phyloP scores from a whole-genome alignment of 2,329 filamentous ascomycete genomes.

The Penicillium sp. region DNA sequence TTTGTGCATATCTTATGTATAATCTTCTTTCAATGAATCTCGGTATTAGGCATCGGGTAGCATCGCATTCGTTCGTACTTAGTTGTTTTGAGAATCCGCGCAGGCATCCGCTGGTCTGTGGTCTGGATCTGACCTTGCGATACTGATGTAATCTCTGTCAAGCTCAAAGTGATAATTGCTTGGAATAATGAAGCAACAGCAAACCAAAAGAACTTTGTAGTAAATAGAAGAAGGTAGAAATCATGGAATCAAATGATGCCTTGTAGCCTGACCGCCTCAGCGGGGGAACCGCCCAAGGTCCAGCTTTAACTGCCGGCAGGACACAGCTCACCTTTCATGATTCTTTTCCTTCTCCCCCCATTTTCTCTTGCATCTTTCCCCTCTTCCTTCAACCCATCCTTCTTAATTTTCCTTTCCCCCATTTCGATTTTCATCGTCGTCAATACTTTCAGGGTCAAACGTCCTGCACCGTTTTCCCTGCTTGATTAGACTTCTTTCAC shows the following conservation, averaged over 20 bases:
- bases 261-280: conserved; percentile 22
- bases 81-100: neutral
- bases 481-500: conserved; percentile 23
- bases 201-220: neutral
- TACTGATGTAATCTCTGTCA: neutral
- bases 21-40: neutral
- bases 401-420: conserved; percentile 7
- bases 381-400: conserved; percentile 11
- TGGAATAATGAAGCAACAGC: neutral
- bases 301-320: conserved; percentile 17
- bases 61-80: neutral
- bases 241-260: conserved; percentile 2
- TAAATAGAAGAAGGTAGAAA: neutral
- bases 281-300: conserved; percentile 14
- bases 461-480: conserved; percentile 47
- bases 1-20: neutral
- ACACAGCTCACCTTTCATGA: conserved; percentile 24
- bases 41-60: neutral
- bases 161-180: neutral
- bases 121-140: neutral
- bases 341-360: conserved; percentile 17
- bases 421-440: conserved; percentile 12
- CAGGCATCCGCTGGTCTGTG: neutral
- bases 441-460: conserved; percentile 28
- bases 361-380: conserved; percentile 11